Base-by-base conservation (phyloP, 805 yeast species). In the Hanseniaspora lachancei region DNA sequence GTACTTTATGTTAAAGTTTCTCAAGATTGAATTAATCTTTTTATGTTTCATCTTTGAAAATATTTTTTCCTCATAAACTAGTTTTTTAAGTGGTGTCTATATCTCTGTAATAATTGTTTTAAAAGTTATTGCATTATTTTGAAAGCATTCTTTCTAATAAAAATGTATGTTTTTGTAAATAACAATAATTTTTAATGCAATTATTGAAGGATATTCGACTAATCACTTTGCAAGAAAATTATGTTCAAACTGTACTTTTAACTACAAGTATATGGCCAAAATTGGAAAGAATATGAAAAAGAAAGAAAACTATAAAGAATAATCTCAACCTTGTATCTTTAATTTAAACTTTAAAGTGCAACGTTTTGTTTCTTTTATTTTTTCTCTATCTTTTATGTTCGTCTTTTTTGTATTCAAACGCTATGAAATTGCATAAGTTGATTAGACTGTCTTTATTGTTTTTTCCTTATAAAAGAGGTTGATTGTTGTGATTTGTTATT, bases 341-440 rank as follows among this genome's bases (percentile, higher is more conserved):
- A 29, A 46, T 46, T 20, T 18, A 18, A 32, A 32, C 10, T 32
- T 46, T 32, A 34, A 46, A 48, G 51, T 43, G 21, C 49, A 24
- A 43, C 27, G 49, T 51, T 44, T 51, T 51, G 55, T 44, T 51
- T 51, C 44, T 51, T 51, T 15, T 20, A 18, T 49, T 40, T 24
- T 40, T 27, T 39, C n/a, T n/a, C 20, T 21, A 24, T 12, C 35
- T 32, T 32, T 32, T 24, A 27, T n/a, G 35, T 43, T 43, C 21
- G 15, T 24, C n/a, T 29, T 20, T n/a, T 32, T 46, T 13, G 10
- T 46, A n/a, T 46, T 46, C 27, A 23, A 34, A 32, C 18, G 5
- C 18, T 20, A 18, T 29, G n/a, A 46, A 32, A 34, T 42, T 42
- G 20, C 46, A 2, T 42, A 18, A 46, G 29, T 46, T 12, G 13